Percentiles rank a stretch among this genome's conserved stretches.
Conservation (phyloP, 2,329 filamentous ascomycete species). For the Hypoxylon sp. region DNA sequence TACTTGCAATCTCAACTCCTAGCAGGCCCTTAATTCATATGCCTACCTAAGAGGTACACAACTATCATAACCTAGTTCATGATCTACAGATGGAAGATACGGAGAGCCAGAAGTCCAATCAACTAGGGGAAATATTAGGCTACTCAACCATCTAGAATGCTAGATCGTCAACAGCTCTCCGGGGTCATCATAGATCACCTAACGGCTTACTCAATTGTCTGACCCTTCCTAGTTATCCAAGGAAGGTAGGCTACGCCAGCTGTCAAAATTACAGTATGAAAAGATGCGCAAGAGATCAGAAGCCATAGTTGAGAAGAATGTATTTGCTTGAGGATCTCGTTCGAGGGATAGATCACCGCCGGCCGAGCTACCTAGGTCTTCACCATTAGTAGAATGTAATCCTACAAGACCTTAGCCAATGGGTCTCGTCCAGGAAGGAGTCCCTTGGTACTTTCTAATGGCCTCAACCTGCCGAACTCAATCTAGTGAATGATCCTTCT, state of each 20-base stretch:
- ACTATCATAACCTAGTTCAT: slow-evolving; percentile 26
- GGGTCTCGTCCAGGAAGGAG: slow-evolving; percentile 5
- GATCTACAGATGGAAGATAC: slow-evolving; percentile 21
- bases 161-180: slow-evolving; percentile 18
- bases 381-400: not conserved
- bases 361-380: not conserved
- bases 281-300: slow-evolving; percentile 16
- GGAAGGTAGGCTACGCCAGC: not conserved
- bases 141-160: slow-evolving; percentile 20
- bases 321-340: slow-evolving; percentile 11
- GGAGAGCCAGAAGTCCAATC: slow-evolving; percentile 2
- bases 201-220: slow-evolving; percentile 14
- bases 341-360: slow-evolving; percentile 2
- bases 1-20: slow-evolving; percentile 31
- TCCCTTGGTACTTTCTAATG: not conserved
- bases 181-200: slow-evolving; percentile 19
- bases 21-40: slow-evolving; percentile 19
- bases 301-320: slow-evolving; percentile 5
- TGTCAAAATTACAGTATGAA: slow-evolving; percentile 26
- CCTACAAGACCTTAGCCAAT: not conserved
- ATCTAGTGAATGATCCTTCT: slow-evolving; percentile 7
- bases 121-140: slow-evolving; percentile 18
- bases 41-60: not conserved
- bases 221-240: slow-evolving; percentile 1
- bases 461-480: slow-evolving; percentile 3